These are phyloP conservation scores for Scenedesmus sp. DNA, from an alignment of 163 green algal genomes.

Conservation along the genomic window DNA sequence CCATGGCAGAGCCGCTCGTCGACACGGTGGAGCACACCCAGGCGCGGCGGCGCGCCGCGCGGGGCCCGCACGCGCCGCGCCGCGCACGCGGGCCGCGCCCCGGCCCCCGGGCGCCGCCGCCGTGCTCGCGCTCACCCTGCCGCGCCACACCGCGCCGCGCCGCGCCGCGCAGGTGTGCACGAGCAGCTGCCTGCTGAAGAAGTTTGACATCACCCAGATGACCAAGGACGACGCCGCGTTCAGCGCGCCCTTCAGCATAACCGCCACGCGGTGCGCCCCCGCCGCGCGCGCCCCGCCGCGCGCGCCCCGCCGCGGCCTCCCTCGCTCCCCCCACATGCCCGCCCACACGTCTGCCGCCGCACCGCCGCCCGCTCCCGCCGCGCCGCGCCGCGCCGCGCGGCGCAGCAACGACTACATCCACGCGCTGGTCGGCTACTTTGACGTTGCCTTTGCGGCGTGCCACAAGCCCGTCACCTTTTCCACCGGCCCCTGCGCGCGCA, in stretches of 20 bases:
- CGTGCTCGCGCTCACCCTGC: no score
- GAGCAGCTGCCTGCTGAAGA: constrained; percentile 46
- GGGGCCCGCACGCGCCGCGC: no score
- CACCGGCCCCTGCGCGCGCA: constrained; percentile 56
- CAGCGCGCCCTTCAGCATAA: constrained; percentile 73
- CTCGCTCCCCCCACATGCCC: neutral
- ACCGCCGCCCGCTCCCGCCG: neutral
- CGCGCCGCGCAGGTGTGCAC: constrained; percentile 45
- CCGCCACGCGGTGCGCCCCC: constrained; percentile 40
- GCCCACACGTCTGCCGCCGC: neutral
- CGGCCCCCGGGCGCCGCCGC: no score
- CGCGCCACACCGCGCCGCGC: no score
- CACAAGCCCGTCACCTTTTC: constrained; percentile 88
- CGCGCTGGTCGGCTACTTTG: constrained; percentile 93
- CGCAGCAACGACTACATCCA: constrained; percentile 93
- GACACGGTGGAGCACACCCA: constrained; percentile 82
- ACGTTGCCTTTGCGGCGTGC: constrained; percentile 81
- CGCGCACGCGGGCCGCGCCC: no score
- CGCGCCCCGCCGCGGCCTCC: neutral
- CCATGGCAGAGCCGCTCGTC: constrained; percentile 91
- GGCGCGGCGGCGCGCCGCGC: no score
- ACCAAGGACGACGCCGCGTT: constrained; percentile 82
- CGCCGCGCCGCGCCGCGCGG: no score
- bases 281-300: neutral
- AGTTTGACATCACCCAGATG: constrained; percentile 86